Evolutionary conservation across 371 early-diverging fungal genomes (phyloP).

Genomic region (Choanephora cucurbitarum): DNA sequence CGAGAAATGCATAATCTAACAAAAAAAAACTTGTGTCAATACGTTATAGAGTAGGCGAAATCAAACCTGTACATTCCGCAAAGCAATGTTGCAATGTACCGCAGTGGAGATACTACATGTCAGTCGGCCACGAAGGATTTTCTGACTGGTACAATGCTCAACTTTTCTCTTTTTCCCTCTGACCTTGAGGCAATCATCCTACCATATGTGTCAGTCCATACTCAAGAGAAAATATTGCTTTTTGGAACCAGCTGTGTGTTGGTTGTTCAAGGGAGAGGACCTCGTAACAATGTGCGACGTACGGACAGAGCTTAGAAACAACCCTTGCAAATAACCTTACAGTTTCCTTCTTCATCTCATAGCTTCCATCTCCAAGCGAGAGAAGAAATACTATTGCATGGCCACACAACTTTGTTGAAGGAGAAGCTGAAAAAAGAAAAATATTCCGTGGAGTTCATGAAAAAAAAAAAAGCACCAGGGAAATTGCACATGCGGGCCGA

Average conservation of each 20-base stretch:
- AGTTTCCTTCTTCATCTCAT: constrained; percentile 7
- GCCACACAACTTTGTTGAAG: background rate
- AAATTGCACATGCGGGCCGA: too few relatives aligned
- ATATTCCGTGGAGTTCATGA: too few relatives aligned
- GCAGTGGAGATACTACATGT: constrained; percentile 9
- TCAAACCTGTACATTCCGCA: constrained; percentile 6
- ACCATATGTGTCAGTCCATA: constrained; percentile 7
- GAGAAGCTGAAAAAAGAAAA: too few relatives aligned
- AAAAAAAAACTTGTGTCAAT: too few relatives aligned
- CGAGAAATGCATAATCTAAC: too few relatives aligned
- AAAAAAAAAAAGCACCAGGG: too few relatives aligned
- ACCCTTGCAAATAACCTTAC: constrained; percentile 5
- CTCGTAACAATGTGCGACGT: constrained; percentile 12
- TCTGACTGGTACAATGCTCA: constrained; percentile 9
- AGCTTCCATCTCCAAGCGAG: constrained; percentile 9
- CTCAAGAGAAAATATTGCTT: constrained; percentile 6
- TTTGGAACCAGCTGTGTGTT: constrained; percentile 6
- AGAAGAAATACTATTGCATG: constrained; percentile 3
- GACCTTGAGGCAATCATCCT: constrained; percentile 3
- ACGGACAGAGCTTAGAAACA: constrained; percentile 11
- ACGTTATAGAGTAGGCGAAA: constrained; percentile 8
- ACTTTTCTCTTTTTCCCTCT: constrained; percentile 9
- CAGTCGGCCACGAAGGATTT: constrained; percentile 10
- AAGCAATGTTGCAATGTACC: too few relatives aligned
- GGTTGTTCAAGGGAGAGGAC: constrained; percentile 10